Percentiles rank a stretch among this genome's conserved stretches.
These are phyloP conservation scores for Trametes pubescens DNA, from an alignment of 1,284 basidiomycete species.

Conservation along the genomic window DNA sequence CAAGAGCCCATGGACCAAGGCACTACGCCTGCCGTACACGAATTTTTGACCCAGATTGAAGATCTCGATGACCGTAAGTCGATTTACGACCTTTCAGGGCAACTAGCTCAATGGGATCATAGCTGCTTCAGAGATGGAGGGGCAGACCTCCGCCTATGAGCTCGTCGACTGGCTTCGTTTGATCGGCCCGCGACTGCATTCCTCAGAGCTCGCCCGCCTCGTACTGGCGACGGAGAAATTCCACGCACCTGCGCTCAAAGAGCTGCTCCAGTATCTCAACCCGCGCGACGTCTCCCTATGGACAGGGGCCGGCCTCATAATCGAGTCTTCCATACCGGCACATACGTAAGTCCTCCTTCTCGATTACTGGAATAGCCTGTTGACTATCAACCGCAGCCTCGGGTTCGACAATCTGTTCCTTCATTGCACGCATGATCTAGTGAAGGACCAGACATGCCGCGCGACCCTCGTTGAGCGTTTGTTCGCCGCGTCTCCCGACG, in stretches of 20 bases:
- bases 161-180: conserved; percentile 69
- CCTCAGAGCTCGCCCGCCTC: conserved; percentile 51
- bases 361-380: neutral
- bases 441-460: conserved; percentile 38
- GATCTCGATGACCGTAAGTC: conserved; percentile 50
- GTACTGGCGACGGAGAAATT: conserved; percentile 49
- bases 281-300: conserved; percentile 49
- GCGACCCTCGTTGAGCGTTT: conserved; percentile 43
- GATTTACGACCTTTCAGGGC: too few species aligned
- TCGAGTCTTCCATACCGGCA: neutral
- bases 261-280: conserved; percentile 54
- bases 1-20: conserved; percentile 1
- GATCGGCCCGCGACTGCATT: conserved; percentile 44
- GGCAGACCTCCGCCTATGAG: conserved; percentile 54
- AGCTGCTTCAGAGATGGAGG: conserved; percentile 47
- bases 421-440: conserved; percentile 43
- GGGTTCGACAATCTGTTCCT: conserved; percentile 56
- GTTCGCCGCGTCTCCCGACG: conserved; percentile 36
- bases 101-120: neutral
- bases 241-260: conserved; percentile 51
- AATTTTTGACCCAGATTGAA: conserved; percentile 55
- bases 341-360: conserved; percentile 23
- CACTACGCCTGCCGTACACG: conserved; percentile 39
- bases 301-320: conserved; percentile 38
- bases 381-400: conserved; percentile 41